Evolutionary conservation across 257 asterid species (phyloP).

Genomic region (Capsicum pubescens): DNA sequence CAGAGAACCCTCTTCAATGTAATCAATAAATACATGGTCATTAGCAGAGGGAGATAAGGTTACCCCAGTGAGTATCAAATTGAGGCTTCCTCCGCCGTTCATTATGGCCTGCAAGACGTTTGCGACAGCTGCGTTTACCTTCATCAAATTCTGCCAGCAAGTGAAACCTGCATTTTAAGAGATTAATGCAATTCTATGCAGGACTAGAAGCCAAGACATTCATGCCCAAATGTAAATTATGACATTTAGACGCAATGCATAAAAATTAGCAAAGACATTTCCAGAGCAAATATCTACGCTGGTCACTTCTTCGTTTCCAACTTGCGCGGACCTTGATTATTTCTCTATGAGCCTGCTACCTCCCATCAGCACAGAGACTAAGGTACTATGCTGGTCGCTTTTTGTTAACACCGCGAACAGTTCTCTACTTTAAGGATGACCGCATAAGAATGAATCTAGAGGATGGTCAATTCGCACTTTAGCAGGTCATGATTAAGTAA

Average conservation of each 20-base stretch:
- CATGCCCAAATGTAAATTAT: neutral
- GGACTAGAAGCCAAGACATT: neutral
- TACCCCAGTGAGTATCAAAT: conserved; percentile 54
- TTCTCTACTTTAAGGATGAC: neutral
- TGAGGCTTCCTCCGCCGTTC: conserved; percentile 73
- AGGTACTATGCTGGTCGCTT: neutral
- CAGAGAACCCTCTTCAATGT: neutral
- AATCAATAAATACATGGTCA: neutral
- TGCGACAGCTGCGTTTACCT: conserved; percentile 76
- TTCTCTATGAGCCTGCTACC: neutral
- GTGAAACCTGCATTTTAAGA: conserved; percentile 59
- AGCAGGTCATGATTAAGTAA: neutral
- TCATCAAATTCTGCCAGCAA: conserved; percentile 65
- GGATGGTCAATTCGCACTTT: neutral
- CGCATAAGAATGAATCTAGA: neutral
- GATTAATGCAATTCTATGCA: neutral
- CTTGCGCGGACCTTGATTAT: neutral
- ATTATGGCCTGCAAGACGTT: conserved; percentile 77
- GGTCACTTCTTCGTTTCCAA: neutral
- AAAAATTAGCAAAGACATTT: neutral
- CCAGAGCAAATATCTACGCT: neutral
- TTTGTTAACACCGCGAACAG: neutral
- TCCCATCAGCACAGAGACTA: neutral
- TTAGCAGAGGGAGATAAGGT: conserved; percentile 7
- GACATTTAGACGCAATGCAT: neutral